Percentiles rank a stretch among this genome's conserved stretches.
Conservation (phyloP, 2,329 filamentous ascomycete species). For the Aspergillus terreus region DNA sequence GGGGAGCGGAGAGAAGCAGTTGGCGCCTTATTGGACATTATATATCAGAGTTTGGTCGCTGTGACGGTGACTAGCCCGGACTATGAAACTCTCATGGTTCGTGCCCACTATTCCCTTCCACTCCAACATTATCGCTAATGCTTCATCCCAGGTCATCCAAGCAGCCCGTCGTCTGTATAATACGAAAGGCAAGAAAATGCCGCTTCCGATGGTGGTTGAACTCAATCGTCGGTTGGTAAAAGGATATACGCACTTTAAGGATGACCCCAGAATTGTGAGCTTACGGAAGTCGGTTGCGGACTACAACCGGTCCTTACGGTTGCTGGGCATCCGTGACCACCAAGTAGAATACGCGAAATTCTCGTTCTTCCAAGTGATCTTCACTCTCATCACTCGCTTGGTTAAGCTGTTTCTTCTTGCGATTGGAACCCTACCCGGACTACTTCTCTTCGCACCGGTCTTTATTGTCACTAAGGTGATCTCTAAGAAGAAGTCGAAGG, state of each 20-base stretch:
- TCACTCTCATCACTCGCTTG: slow-evolving; percentile 74
- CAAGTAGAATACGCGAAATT: slow-evolving; percentile 90
- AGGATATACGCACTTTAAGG: slow-evolving; percentile 89
- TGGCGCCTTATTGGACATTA: slow-evolving; percentile 75
- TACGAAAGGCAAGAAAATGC: slow-evolving; percentile 87
- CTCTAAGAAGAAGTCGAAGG: slow-evolving; percentile 74
- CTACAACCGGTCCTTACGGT: slow-evolving; percentile 83
- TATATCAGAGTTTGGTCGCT: slow-evolving; percentile 77
- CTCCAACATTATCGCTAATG: slow-evolving; percentile 26
- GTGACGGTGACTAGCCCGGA: slow-evolving; percentile 91
- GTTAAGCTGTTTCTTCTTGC: slow-evolving; percentile 73
- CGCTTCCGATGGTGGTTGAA: slow-evolving; percentile 87
- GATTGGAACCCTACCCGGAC: slow-evolving; percentile 77
- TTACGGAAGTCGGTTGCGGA: slow-evolving; percentile 71
- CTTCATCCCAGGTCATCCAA: slow-evolving; percentile 66
- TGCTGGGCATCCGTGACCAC: slow-evolving; percentile 86
- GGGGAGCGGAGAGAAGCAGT: slow-evolving; percentile 85
- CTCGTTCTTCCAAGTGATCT: slow-evolving; percentile 70
- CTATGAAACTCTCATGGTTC: slow-evolving; percentile 88
- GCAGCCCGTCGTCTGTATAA: slow-evolving; percentile 91
- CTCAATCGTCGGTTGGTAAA: slow-evolving; percentile 86
- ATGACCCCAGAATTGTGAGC: slow-evolving; percentile 76
- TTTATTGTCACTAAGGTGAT: slow-evolving; percentile 82
- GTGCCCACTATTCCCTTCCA: slow-evolving; percentile 12
- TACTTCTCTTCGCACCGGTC: slow-evolving; percentile 82